These are phyloP conservation scores for Phialocephala subalpina DNA, from an alignment of 2,329 filamentous ascomycete genomes.

Conservation along the genomic window DNA sequence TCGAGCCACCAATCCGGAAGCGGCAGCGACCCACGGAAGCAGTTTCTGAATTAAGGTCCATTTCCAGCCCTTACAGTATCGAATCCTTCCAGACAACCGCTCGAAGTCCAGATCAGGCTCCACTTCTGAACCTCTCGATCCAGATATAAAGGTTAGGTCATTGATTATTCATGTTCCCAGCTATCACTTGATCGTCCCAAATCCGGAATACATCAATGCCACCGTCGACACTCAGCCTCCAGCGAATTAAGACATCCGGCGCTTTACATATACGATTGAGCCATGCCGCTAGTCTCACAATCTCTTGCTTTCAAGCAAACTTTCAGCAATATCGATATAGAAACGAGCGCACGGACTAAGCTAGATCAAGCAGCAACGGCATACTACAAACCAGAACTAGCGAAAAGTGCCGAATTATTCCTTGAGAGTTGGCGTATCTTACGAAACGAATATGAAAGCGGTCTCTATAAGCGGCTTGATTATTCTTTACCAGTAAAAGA, in stretches of 20 bases:
- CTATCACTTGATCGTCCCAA: too few relatives aligned
- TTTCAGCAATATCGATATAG: neutral
- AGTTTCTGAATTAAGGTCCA: too few relatives aligned
- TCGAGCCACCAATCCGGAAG: too few relatives aligned
- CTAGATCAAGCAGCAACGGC: slow-evolving; percentile 4
- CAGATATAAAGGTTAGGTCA: slow-evolving; percentile 5
- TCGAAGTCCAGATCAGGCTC: neutral
- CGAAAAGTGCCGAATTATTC: slow-evolving; percentile 8
- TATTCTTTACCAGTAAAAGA: slow-evolving; percentile 9
- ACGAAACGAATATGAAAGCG: slow-evolving; percentile 10
- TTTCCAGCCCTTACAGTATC: too few relatives aligned
- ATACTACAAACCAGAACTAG: slow-evolving; percentile 8
- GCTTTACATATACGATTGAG: too few relatives aligned
- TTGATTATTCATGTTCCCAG: neutral
- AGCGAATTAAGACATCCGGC: too few relatives aligned
- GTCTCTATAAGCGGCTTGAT: neutral
- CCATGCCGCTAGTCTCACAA: slow-evolving; percentile 8
- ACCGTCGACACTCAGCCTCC: too few relatives aligned
- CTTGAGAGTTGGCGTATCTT: slow-evolving; percentile 9
- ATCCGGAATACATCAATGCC: too few relatives aligned
- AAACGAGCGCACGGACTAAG: slow-evolving; percentile 6
- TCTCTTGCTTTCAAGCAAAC: slow-evolving; percentile 14
- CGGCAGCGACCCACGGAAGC: too few relatives aligned
- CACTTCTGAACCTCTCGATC: neutral
- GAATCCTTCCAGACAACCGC: too few relatives aligned